Base-by-base conservation (phyloP, 2,329 filamentous ascomycete species). In the Pseudocercospora cruenta region DNA sequence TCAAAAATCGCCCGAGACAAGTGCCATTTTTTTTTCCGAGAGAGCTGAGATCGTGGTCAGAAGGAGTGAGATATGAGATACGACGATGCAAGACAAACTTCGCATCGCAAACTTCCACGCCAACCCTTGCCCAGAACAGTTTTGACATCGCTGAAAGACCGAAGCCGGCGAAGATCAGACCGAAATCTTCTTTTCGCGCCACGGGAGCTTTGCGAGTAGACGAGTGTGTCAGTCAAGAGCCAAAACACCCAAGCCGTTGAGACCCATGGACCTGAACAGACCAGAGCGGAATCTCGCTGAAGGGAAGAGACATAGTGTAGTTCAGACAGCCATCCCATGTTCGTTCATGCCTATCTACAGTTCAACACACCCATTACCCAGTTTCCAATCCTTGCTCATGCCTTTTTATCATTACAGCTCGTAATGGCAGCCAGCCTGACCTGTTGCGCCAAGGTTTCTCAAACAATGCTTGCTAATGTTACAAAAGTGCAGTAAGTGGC, bases 401-500 rank as follows among this genome's bases (percentile, higher is more conserved):
- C 31, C 4, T 51, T 31, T 10, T 39, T 16, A 54, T 47, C 19
- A 21, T 49, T 39, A 49, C 45, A 47, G 24, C 12, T 36, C 45
- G 28, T 16, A 45, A 57, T 61, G 63, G 51, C 49, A 65, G 57
- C 58, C 57, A 65, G 53, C 61, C 21, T 51, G 26, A 58, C 24
- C 57, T 55, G 24, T 7, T 31, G 43, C 24, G 22, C 31, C 36
- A 19, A 16, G 9, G 8, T 58, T 19, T 33, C 53, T 22, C 24
- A 36, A 28, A 21, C 22, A 22, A 14, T 22, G 19, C 33, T 24
- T 39, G 31, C 31, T 33, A 58, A 58, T 36, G 39, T 21, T 59
- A 53, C 26, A 49, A 36, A 16, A 19, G 39, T 43, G 39, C 39
- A n/a, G 6, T 43, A 19, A 43, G 8, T 19, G 39, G 39, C 16